Base-by-base conservation (phyloP, 176 grass and related monocot species). In the Triticum urartu region DNA sequence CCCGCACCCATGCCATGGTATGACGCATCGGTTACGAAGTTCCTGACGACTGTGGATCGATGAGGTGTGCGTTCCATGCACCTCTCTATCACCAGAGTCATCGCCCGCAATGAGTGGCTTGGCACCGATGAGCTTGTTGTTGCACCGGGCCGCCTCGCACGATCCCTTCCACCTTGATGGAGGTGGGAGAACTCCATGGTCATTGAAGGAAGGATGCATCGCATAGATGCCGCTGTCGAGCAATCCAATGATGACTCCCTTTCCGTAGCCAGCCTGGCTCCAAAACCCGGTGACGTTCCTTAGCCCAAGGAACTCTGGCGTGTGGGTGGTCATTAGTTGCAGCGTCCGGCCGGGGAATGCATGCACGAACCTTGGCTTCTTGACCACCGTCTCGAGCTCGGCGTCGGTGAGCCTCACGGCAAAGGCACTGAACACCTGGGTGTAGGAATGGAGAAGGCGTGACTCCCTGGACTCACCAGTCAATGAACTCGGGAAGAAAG, bases 241-340 rank as follows among this genome's bases (percentile, higher is more conserved):
- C 3, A 94, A 13, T 11, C 92, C 90, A 20, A 94, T 67, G 18
- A 94, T 48, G 30, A 84, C 36, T 0, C 92, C 92, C 64, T 87
- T 62, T 0, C 92, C 85, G 3, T 78, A 85, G 9, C 47, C 6
- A 5, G 73, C 52, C 6, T 88, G 43, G 1, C 70, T 78, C 87
- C 81, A 88, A 3, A 88, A 61, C 25, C 64, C 64, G 1, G 28
- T 11, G 74, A n/a, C 38, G 0, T 26, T 30, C 65, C 10, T 50
- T 12, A 89, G 58, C 1, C 87, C 87, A 2, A 89, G 75, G 32
- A 88, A 89, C 43, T n/a, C 35, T 9, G 86, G 89, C 2, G 86
- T 89, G 89, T 87, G 87, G 5, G 87, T 94, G 7, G 89, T 94
- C 68, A 35, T 58, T 11, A 85, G 83, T 11, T 34, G 72, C 18